Base-by-base conservation (phyloP, 2,329 filamentous ascomycete species). In the Trichoderma sp. region DNA sequence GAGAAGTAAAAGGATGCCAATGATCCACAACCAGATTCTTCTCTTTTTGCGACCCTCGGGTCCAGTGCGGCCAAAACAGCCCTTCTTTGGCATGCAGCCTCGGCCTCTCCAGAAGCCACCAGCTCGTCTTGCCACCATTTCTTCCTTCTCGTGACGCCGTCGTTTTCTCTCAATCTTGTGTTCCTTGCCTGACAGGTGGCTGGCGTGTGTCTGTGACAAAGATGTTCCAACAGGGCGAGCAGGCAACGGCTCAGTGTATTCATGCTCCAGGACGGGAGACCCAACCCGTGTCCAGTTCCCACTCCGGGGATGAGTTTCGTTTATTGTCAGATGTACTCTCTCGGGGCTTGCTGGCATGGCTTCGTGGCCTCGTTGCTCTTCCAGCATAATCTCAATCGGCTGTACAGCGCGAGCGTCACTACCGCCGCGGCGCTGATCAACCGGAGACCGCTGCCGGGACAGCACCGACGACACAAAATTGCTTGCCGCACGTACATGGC, bases 51-150 rank as follows among this genome's bases (percentile, higher is more conserved):
- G 85, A 3, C 87, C 88, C 73, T 91, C 89, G 1, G 86, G 84
- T 1, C 88, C 88, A 2, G 80, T 79, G 22, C 88, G 83, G 1
- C 90, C 89, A 74, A 88, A 89, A 2, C 68, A 69, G 45, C 89
- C 89, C n/a, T 80, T 84, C 17, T 84, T 80, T 0, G 87, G 84
- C 39, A 92, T 81, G 69, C 86, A 90, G 10, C 85, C 86, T 57
- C 89, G 84, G 2, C 89, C 89, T 73, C 86, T 85, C 88, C 89
- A 92, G 50, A 87, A 82, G 4, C 87, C 85, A 2, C 89, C 88
- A 1, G 82, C 76, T 70, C 84, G 87, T 58, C 81, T 83, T 1
- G 86, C 87, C 19, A 85, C 72, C 2, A 82, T 82, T 48, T 92
- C 90, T 76, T 92, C 89, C 69, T 89, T 90, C 75, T 92, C 89